Evolutionary conservation across 768 basidiomycete genomes (phyloP), one percentile per base, ranked within the genome.

Genomic region (Lyophyllum atratum): DNA sequence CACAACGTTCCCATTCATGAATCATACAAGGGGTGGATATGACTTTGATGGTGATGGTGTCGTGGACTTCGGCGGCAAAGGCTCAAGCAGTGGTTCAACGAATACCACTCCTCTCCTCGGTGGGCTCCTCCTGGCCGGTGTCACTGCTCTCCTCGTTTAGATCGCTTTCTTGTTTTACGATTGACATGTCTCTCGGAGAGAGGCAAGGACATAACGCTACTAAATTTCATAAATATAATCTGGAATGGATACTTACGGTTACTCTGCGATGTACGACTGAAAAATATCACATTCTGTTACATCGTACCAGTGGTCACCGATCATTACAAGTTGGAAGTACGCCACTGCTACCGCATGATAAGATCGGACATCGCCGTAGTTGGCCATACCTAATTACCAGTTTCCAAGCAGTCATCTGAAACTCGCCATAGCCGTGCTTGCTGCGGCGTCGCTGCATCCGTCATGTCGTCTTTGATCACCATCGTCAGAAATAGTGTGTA

Each of bases 1-100:
- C 71, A 66, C 64, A 21, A 75, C 86, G 0, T 90, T 90, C 82
- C 86, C 86, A 19, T 81, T 75, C 58, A 45, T 70, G 44, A 78
- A 81, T 57, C 70, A 73, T 49, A 71, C 73, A n/a, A n/a, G n/a
- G 28, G 64, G 62, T 42, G 76, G 73, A 55, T 61, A 73, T 52
- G 75, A 76, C 45, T 67, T 73, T 53, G 72, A 73, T 53, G 76
- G 78, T 42, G 72, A 76, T 57, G 79, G 79, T 39, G 71, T 59
- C 17, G 44, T 70, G 5, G 76, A 75, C 28, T 21, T 62, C 9
- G 29, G 45, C 7, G 47, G 22, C 12, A 31, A 40, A 7, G 45
- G 46, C 31, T 54, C 39, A 17, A 51, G 43, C 43, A 52, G 54
- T 52, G 55, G 55, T 2, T 48, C 57, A 19, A 59, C 52, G 12